phyloP scores from a whole-genome alignment of 805 yeast genomes.

The Lipomyces spencermartinsiae region DNA sequence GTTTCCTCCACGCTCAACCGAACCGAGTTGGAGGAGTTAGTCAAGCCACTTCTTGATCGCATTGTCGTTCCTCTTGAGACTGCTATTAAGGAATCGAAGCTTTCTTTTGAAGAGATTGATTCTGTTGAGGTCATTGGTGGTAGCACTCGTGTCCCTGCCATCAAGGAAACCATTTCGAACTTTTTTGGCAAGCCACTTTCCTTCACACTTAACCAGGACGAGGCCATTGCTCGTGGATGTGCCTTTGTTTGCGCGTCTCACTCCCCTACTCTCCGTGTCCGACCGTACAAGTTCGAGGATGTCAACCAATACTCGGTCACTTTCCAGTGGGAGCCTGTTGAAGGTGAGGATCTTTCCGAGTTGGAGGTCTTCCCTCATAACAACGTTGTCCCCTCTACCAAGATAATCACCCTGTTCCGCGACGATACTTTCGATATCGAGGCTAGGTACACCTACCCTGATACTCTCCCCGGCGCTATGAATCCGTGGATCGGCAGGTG shows the following conservation, averaged over 20 bases:
- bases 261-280: conserved; percentile 97
- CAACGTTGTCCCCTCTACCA: conserved; percentile 91
- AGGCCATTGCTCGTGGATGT: conserved; percentile 98
- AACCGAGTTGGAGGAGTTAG: conserved; percentile 90
- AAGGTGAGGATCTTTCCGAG: conserved; percentile 85
- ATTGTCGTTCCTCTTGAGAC: conserved; percentile 76
- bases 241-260: conserved; percentile 99
- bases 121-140: conserved; percentile 97
- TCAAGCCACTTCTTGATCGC: conserved; percentile 79
- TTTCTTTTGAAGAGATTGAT: conserved; percentile 76
- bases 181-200: conserved; percentile 86
- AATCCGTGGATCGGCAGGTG: conserved; percentile 76
- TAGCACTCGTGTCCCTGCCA: conserved; percentile 93
- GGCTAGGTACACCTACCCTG: conserved; percentile 82
- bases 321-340: conserved; percentile 92
- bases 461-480: conserved; percentile 73
- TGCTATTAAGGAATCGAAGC: conserved; percentile 81
- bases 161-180: conserved; percentile 80
- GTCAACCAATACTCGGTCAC: conserved; percentile 90
- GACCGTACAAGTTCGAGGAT: conserved; percentile 98
- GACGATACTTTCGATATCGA: conserved; percentile 83
- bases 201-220: conserved; percentile 97
- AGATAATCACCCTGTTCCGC: conserved; percentile 93
- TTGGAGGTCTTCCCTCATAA: conserved; percentile 97
- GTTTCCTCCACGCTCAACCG: conserved; percentile 87